Conservation (phyloP, 148 eudicot genomes). For the Limonium bicolor region DNA sequence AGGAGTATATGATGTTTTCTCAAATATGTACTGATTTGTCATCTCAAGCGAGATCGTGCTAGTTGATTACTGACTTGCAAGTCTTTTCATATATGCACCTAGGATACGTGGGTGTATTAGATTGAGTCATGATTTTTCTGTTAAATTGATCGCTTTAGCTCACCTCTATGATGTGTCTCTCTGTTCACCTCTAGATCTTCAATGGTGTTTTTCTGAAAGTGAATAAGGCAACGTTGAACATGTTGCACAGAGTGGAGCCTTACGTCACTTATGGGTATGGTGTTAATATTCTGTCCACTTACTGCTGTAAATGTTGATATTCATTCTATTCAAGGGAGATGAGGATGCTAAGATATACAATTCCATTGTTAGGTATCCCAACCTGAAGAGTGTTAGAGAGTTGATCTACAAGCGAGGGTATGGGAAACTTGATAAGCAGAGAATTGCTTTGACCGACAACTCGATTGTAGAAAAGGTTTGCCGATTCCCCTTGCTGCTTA, state of each 20-base stretch:
- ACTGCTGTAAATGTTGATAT: too few relatives aligned
- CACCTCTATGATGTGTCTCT: too few relatives aligned
- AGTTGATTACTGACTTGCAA: too few relatives aligned
- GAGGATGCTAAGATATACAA: too few relatives aligned
- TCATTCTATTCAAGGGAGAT: too few relatives aligned
- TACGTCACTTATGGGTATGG: background rate
- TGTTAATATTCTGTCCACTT: background rate
- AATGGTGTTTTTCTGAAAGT: slow-evolving; percentile 78
- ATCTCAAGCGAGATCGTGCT: too few relatives aligned
- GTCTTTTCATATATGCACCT: too few relatives aligned
- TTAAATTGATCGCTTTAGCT: slow-evolving; percentile 6
- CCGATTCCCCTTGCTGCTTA: background rate
- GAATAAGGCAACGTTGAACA: slow-evolving; percentile 72
- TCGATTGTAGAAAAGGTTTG: slow-evolving; percentile 2
- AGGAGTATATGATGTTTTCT: background rate
- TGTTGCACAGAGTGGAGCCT: slow-evolving; percentile 32
- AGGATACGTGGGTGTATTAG: too few relatives aligned
- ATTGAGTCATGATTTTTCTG: background rate
- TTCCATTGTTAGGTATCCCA: slow-evolving; percentile 1
- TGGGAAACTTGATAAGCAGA: slow-evolving; percentile 2
- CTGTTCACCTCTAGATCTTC: too few relatives aligned
- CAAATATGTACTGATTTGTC: background rate
- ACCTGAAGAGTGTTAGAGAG: slow-evolving; percentile 2
- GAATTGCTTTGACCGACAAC: slow-evolving; percentile 1
- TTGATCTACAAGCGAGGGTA: background rate